A percentile compares a stretch with the other conserved stretches of the same genome.
Conservation (phyloP, 768 basidiomycete genomes). For the Boletus bicolor region DNA sequence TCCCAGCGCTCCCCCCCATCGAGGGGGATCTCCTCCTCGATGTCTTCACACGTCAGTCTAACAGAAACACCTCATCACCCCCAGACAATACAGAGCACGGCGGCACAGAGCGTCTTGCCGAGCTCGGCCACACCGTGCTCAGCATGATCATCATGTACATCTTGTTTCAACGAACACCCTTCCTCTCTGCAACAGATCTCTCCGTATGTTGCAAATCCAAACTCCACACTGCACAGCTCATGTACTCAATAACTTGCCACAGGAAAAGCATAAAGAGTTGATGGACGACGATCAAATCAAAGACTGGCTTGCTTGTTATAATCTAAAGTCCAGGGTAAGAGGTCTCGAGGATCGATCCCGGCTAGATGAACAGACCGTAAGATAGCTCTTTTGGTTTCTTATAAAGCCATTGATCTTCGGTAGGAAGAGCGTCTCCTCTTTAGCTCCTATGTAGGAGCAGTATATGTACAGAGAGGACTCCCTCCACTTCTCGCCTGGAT, state of each 20-base stretch:
- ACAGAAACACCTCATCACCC: slow-evolving; percentile 27
- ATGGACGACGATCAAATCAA: slow-evolving; percentile 41
- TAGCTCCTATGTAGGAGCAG: slow-evolving; percentile 62
- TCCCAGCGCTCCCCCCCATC: slow-evolving; percentile 53
- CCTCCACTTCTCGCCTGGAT: slow-evolving; percentile 54
- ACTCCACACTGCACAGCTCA: neutral
- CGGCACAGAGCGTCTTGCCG: slow-evolving; percentile 56
- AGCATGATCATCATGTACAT: slow-evolving; percentile 50
- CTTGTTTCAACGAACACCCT: slow-evolving; percentile 45
- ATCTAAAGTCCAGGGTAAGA: slow-evolving; percentile 52
- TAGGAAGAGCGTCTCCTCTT: slow-evolving; percentile 60
- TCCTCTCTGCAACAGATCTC: slow-evolving; percentile 41
- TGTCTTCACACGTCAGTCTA: slow-evolving; percentile 50
- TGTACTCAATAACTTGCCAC: slow-evolving; percentile 1
- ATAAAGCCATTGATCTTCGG: slow-evolving; percentile 3
- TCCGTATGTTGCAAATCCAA: slow-evolving; percentile 33
- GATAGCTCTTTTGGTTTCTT: neutral
- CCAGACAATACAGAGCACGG: slow-evolving; percentile 49
- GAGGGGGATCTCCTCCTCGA: slow-evolving; percentile 58
- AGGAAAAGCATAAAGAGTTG: slow-evolving; percentile 27
- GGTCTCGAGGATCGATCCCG: slow-evolving; percentile 36
- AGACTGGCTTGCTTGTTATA: slow-evolving; percentile 50
- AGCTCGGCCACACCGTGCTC: slow-evolving; percentile 53
- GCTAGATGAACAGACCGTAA: slow-evolving; percentile 39
- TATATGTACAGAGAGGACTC: slow-evolving; percentile 56